Percentiles rank a stretch among this genome's conserved stretches.
Conservation (phyloP, 2,329 filamentous ascomycete species). For the Pyricularia pennisetigena region DNA sequence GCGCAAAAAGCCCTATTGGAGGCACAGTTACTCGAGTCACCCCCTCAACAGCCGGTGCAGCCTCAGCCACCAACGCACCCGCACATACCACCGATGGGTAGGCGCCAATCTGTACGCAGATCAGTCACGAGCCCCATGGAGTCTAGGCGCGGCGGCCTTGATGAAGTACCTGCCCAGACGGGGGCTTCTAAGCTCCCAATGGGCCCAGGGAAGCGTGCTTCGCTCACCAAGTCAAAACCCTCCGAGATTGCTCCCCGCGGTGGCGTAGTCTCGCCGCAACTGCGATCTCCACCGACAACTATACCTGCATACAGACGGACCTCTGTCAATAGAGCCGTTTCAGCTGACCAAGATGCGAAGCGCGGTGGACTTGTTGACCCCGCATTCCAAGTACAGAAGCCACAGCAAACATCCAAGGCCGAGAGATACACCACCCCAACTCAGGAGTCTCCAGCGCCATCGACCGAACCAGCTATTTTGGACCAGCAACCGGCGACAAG, state of each 20-base stretch:
- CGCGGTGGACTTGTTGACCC: not conserved
- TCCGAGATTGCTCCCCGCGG: not conserved
- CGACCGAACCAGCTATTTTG: not conserved
- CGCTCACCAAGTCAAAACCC: not conserved
- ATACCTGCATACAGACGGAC: not conserved
- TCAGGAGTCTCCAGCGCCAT: not conserved
- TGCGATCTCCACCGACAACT: not conserved
- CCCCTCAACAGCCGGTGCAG: constrained; percentile 34
- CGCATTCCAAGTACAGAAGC: not conserved
- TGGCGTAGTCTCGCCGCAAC: not conserved
- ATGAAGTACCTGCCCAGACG: not conserved
- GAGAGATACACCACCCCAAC: not conserved
- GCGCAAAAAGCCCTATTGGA: constrained; percentile 27
- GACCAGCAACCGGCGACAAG: not conserved
- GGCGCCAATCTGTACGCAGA: not conserved
- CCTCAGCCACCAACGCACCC: constrained; percentile 68
- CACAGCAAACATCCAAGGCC: not conserved
- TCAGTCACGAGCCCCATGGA: not conserved
- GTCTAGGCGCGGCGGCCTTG: not conserved
- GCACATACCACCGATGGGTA: constrained; percentile 59
- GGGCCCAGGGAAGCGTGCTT: not conserved
- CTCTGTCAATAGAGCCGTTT: not conserved
- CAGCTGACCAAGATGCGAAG: not conserved
- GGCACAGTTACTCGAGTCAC: constrained; percentile 26
- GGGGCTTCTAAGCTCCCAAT: not conserved